phyloP scores from a whole-genome alignment of 352 stramenopile species.

The Thraustochytrium striatum region DNA sequence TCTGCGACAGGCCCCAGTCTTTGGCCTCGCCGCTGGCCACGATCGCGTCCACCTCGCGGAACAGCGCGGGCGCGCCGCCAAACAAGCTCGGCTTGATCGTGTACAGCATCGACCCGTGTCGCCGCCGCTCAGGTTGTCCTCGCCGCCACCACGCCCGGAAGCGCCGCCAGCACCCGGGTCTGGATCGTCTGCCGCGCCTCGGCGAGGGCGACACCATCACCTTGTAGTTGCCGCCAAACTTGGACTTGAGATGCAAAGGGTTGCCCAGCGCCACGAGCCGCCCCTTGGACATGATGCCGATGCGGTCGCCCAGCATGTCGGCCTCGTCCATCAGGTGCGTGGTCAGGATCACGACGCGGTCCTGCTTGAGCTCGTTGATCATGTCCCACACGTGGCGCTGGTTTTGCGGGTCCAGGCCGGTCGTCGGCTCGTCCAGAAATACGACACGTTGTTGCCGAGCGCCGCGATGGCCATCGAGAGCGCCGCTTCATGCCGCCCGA shows the following conservation, averaged over 20 bases:
- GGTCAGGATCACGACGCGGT: conserved; percentile 59
- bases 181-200: too few relatives aligned
- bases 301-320: conserved; percentile 46
- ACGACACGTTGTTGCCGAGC: conserved; percentile 74
- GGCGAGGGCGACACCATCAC: background rate
- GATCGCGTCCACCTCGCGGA: conserved; percentile 58
- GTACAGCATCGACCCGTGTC: conserved; percentile 16
- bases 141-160: too few relatives aligned
- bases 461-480: conserved; percentile 72
- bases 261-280: conserved; percentile 24
- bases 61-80: conserved; percentile 75
- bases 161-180: background rate
- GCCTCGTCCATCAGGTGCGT: conserved; percentile 52
- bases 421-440: conserved; percentile 77
- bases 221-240: conserved; percentile 50
- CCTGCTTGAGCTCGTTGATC: conserved; percentile 63
- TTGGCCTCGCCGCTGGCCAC: background rate
- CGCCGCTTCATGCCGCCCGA: conserved; percentile 77
- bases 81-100: conserved; percentile 65
- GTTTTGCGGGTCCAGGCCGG: conserved; percentile 72
- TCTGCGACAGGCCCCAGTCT: conserved; percentile 41
- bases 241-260: conserved; percentile 49
- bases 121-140: too few relatives aligned
- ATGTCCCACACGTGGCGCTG: conserved; percentile 57
- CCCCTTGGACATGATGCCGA: conserved; percentile 54